phyloP scores from a whole-genome alignment of 805 yeast species.

The Saccharomycopsis javanensis region DNA sequence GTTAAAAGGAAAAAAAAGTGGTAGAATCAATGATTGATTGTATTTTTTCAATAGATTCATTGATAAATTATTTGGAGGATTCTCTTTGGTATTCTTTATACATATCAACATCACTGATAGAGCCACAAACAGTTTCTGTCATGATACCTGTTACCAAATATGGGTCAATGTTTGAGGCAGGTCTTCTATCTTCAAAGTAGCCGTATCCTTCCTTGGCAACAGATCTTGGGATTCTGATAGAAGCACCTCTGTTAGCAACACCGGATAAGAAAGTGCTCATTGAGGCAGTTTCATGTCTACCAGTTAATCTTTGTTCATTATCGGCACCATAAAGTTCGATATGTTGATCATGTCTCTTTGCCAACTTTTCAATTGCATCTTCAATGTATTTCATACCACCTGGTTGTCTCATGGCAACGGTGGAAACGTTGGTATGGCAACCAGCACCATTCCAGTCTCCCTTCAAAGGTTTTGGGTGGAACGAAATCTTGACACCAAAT shows the following conservation, averaged over 20 bases:
- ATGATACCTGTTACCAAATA: constrained; percentile 97
- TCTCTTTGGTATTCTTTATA: constrained; percentile 81
- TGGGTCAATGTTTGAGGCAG: constrained; percentile 99
- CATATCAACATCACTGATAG: constrained; percentile 93
- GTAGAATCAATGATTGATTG: too few relatives aligned
- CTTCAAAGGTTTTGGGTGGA: constrained; percentile 98
- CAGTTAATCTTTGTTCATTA: constrained; percentile 92
- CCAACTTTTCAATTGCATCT: constrained; percentile 83
- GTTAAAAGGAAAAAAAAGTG: too few relatives aligned
- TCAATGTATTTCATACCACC: constrained; percentile 97
- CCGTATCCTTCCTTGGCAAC: constrained; percentile 98
- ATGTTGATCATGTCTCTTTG: constrained; percentile 95
- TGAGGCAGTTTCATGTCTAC: constrained; percentile 97
- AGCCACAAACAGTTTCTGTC: constrained; percentile 93
- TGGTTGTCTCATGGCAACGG: constrained; percentile 78
- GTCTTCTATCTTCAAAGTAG: constrained; percentile 99
- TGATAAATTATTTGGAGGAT: constrained; percentile 16
- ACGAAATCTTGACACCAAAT: constrained; percentile 95
- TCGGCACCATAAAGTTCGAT: constrained; percentile 92
- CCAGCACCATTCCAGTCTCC: constrained; percentile 99
- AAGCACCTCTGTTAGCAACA: constrained; percentile 99
- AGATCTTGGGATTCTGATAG: constrained; percentile 97
- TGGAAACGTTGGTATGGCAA: constrained; percentile 98
- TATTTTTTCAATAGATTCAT: too few relatives aligned
- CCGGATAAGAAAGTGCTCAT: constrained; percentile 87